Base-by-base conservation (phyloP, 768 basidiomycete genomes). In the Lactarius deliciosus region DNA sequence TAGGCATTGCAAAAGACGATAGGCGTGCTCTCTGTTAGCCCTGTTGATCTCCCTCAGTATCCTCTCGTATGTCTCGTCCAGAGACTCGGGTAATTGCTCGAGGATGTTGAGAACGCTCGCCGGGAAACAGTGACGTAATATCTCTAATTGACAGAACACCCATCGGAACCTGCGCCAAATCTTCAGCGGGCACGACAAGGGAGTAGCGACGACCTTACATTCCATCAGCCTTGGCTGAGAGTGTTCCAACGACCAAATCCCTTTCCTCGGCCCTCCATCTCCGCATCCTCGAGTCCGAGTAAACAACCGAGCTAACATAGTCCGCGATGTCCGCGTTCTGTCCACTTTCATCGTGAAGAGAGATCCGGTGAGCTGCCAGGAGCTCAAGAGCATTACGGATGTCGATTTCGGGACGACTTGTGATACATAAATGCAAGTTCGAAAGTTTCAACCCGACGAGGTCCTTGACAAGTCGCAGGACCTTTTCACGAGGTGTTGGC, bases 31-130 rank as follows among this genome's bases (percentile, higher is more conserved):
- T 25, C 25, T 3, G 6, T 41, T 28, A 0, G 20, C 22, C 16
- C 22, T 40, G 20, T 2, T 28, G 38, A 60, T 41, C 8, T 40
- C 11, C 40, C 22, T 20, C 9, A 60, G 30, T 6, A 41, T 30
- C 3, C 34, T 13, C 59, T 60, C 34, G 30, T 60, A 60, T 18
- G 59, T 60, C 22, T 60, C 59, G 15, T 60, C 34, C 13, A 60
- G 40, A 15, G 59, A 38, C 13, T 41, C 3, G 16, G 59, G 59
- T 22, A 60, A 40, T 41, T 38, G 11, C 10, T 41, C 36, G 13
- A 59, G 57, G 30, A 32, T 40, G 5, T 1, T 11, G 5, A n/a
- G 22, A 1, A 60, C 34, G 15, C 36, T 59, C 7, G 25, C 5
- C 1, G 38, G 32, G 30, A 41, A 38, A 45, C 59, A 43, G 15